Evolutionary conservation across 169 alveolate species (phyloP).

Genomic region (Plasmodium ovale): DNA sequence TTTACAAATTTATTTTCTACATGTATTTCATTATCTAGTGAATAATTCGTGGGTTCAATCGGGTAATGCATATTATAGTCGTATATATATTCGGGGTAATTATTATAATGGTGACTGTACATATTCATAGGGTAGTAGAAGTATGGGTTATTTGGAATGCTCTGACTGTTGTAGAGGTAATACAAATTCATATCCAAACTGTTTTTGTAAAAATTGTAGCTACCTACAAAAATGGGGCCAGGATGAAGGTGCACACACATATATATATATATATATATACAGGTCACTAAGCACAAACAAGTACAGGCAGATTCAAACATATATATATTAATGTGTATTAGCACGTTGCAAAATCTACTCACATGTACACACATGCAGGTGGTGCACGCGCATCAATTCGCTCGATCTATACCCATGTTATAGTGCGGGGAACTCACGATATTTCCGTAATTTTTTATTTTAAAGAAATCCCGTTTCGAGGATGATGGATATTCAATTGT

Average conservation of each 20-base stretch:
- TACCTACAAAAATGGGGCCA: conserved; percentile 11
- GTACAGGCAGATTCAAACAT: too few species aligned
- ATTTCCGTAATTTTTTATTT: conserved; percentile 15
- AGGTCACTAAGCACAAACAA: not conserved
- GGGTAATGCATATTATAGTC: conserved; percentile 34
- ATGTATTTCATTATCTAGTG: conserved; percentile 18
- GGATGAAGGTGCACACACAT: not conserved
- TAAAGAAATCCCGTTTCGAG: conserved; percentile 18
- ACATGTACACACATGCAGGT: not conserved
- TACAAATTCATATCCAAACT: conserved; percentile 50
- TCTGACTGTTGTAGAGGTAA: conserved; percentile 45
- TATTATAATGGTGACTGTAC: conserved; percentile 8
- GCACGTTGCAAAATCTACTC: not conserved
- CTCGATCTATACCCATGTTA: conserved; percentile 10
- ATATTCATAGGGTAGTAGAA: conserved; percentile 37
- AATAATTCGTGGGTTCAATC: conserved; percentile 15
- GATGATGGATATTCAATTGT: conserved; percentile 22
- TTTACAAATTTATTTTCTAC: conserved; percentile 22
- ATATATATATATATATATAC: conserved; percentile 2
- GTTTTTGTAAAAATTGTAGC: conserved; percentile 50
- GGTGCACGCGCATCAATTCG: too few species aligned
- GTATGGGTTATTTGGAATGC: conserved; percentile 20
- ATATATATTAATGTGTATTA: not conserved
- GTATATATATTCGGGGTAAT: conserved; percentile 46
- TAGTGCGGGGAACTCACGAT: conserved; percentile 17